These are phyloP conservation scores for Russula dissimulans DNA, from an alignment of 768 basidiomycete species.

Conservation along the genomic window DNA sequence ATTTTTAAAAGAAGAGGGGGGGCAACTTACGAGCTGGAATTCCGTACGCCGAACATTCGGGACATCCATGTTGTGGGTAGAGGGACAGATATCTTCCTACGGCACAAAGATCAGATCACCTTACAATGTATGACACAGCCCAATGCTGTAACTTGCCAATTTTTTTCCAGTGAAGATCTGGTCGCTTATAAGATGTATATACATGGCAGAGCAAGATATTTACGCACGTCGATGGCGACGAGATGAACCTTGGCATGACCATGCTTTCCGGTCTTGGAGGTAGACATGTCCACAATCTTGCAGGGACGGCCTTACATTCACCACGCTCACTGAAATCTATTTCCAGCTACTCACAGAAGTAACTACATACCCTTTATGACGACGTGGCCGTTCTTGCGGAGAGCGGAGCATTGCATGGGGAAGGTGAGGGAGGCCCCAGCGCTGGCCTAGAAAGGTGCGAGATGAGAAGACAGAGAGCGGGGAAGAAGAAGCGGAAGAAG, in stretches of 20 bases:
- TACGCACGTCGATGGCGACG: slow-evolving; percentile 87
- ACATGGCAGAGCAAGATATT: background rate
- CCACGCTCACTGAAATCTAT: background rate
- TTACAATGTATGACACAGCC: background rate
- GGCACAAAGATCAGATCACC: slow-evolving; percentile 6
- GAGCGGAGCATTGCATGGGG: slow-evolving; percentile 94
- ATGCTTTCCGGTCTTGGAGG: slow-evolving; percentile 81
- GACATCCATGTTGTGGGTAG: slow-evolving; percentile 99
- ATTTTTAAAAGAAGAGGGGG: slow-evolving; percentile 2
- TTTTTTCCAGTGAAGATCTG: slow-evolving; percentile 99
- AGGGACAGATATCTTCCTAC: slow-evolving; percentile 90
- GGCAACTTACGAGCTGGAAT: slow-evolving; percentile 68
- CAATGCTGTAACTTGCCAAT: slow-evolving; percentile 47
- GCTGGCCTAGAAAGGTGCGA: slow-evolving; percentile 37
- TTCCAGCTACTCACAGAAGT: background rate
- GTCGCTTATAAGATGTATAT: slow-evolving; percentile 15
- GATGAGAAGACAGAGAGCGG: slow-evolving; percentile 18
- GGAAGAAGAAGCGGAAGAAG: background rate
- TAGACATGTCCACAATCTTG: slow-evolving; percentile 22
- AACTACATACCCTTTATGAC: slow-evolving; percentile 61
- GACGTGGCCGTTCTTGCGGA: slow-evolving; percentile 88
- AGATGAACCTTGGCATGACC: slow-evolving; percentile 99
- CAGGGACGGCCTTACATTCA: slow-evolving; percentile 17
- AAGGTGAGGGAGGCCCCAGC: slow-evolving; percentile 72
- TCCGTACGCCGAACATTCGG: slow-evolving; percentile 87